Evolutionary conservation across 352 stramenopile species (phyloP), one percentile per base, ranked within the genome.

Genomic region (Discostella stelligera): DNA sequence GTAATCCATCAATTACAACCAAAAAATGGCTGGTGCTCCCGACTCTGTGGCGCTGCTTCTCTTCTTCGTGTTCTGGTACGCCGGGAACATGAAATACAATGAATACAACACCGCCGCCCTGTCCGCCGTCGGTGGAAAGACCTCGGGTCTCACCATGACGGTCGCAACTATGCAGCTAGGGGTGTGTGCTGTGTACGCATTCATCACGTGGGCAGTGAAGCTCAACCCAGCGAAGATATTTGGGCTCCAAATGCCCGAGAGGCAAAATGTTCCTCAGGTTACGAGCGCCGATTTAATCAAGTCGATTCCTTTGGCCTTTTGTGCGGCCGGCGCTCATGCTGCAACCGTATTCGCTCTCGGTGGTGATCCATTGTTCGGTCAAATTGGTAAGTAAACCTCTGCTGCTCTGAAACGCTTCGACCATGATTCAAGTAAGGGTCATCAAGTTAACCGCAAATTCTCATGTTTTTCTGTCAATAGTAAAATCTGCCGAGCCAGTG

Each of bases 61-160:
- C 20, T 86, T 83, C 79, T 86, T 86, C 66, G 79, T 83, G 21
- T 86, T 86, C 66, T 86, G 79, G 79, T 86, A 86, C 46, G 80
- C 80, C 41, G 75, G 75, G 32, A 86, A 86, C 71, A 86, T 81
- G 70, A 86, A 86, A 64, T 86, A 84, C 80, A 86, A 86, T 52
- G 80, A 86, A 65, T 86, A 86, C 66, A 86, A 86, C 76, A 84
- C 72, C n/a, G 71, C 73, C 37, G 66, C 80, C 5, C 56, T 86
- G 0, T 81, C 66, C 46, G 75, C 75, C 16, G 80, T 86, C 10
- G 80, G 80, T 18, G 80, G 80, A 0, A 86, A 86, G 53, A 84
- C 70, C 11, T 74, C 58, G 6, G 78, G 73, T 13, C 41, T 85
- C 53, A 85, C 77, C 65, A 84, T 84, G 77, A 84, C 71, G 2